A percentile compares a stretch with the other conserved stretches of the same genome.
Conservation (phyloP, 352 stramenopile species). For the Blastocystis sp. region DNA sequence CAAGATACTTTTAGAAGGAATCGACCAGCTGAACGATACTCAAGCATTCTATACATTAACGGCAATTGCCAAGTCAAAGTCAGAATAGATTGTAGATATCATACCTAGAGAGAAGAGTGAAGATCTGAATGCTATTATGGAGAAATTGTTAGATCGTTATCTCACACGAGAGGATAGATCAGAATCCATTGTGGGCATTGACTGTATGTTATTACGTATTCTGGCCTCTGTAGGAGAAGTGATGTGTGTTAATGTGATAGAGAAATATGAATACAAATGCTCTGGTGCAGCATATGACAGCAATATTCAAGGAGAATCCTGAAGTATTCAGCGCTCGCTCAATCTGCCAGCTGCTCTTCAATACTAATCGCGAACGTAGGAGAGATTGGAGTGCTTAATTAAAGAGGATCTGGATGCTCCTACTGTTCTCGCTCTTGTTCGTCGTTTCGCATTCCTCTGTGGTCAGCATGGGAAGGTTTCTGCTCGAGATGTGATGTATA, state of each 20-base stretch:
- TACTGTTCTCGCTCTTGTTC: background rate
- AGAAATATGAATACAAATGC: background rate
- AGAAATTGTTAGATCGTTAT: background rate
- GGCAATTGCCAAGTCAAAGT: background rate
- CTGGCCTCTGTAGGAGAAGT: background rate
- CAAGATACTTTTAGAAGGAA: background rate
- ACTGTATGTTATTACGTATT: slow-evolving; percentile 38
- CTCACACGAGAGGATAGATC: background rate
- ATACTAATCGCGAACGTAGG: background rate
- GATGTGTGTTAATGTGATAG: background rate
- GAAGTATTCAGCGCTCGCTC: background rate
- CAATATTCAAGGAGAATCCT: background rate
- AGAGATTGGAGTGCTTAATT: background rate
- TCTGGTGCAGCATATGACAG: background rate
- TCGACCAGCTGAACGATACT: background rate
- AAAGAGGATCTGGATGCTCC: background rate
- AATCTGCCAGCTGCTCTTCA: slow-evolving; percentile 23
- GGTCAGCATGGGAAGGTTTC: background rate
- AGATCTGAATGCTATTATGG: background rate
- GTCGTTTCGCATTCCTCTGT: background rate
- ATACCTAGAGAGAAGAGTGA: background rate
- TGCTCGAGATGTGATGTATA: background rate
- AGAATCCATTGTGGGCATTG: background rate
- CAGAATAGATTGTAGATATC: background rate
- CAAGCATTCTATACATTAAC: slow-evolving; percentile 14